Base-by-base conservation (phyloP, 345 rosid genomes). In the Eucalyptus urophylla region DNA sequence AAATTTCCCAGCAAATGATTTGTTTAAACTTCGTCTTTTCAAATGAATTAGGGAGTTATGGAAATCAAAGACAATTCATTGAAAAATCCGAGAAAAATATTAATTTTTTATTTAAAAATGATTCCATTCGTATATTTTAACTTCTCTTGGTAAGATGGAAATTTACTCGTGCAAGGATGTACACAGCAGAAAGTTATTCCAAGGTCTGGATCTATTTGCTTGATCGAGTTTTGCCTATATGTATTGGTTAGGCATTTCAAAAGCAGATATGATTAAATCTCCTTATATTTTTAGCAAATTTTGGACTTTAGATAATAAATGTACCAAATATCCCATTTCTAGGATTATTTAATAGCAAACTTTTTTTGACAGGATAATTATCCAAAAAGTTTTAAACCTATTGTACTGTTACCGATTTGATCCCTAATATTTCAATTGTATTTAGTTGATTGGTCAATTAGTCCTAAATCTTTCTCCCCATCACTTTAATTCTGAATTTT, bases 371-470 rank as follows among this genome's bases (percentile, higher is more conserved):
- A 1, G 6, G 6, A n/a, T n/a, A 65, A 65, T 62, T 62, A 27
- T 62, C 2, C 69, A 13, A 27, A 56, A 24, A 56, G 1, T 4
- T 22, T 56, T 56, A 10, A 56, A 56, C 0, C 0, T 24, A 1
- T 22, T 56, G 6, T 9, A 4, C 4, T 0, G 0, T 22, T 8
- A 9, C 6, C 3, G 0, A 56, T 56, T 56, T 0, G 1, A 1
- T 24, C 62, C 1, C 1, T 53, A 53, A 53, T 53, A 53, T 56
- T 56, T 56, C 29, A 9, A 9, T 56, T 24, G 3, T 56, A 56
- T 56, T 10, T 24, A 24, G 29, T 22, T 25, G 13, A 56, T 10
- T 56, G 2, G 29, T 10, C 62, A 24, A 25, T 24, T 24, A 56
- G 3, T 24, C 31, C 4, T 27, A 11, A 60, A 27, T 29, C 15